phyloP scores from a whole-genome alignment of 768 basidiomycete genomes.

The Cystofilobasidium capitatum region DNA sequence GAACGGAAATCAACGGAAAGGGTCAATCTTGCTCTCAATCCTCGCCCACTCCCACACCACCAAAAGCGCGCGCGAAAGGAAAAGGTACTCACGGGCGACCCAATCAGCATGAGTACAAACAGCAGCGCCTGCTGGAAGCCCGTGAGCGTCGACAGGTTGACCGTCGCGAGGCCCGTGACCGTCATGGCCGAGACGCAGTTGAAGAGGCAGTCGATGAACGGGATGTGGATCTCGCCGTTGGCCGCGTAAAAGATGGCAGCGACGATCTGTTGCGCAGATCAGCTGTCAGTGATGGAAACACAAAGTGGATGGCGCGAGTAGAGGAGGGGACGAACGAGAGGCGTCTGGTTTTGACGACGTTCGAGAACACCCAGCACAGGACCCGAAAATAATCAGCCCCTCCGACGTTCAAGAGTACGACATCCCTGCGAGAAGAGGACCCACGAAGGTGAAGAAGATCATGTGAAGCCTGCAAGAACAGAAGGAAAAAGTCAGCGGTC shows the following conservation, averaged over 20 bases:
- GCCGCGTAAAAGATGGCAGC: conserved; percentile 20
- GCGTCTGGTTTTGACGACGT: background rate
- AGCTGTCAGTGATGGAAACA: background rate
- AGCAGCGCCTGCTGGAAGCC: conserved; percentile 38
- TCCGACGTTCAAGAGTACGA: background rate
- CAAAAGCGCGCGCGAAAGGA: background rate
- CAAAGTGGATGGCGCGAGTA: background rate
- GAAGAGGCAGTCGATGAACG: conserved; percentile 41
- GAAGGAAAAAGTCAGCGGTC: background rate
- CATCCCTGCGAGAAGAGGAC: background rate
- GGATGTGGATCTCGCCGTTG: conserved; percentile 32
- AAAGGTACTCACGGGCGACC: conserved; percentile 29
- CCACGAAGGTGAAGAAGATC: conserved; percentile 25
- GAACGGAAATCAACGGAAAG: conserved; percentile 13
- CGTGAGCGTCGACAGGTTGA: conserved; percentile 38
- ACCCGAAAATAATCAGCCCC: background rate
- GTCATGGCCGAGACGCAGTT: conserved; percentile 63
- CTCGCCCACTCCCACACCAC: no score
- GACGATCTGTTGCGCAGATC: conserved; percentile 1
- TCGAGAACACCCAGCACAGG: background rate
- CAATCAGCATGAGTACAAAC: conserved; percentile 59
- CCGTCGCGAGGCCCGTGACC: conserved; percentile 46
- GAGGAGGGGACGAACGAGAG: conserved; percentile 6
- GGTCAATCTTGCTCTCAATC: no score
- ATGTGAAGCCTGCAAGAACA: conserved; percentile 12